A percentile compares a stretch with the other conserved stretches of the same genome.
These are phyloP conservation scores for Penicillium sp. DNA, from an alignment of 2,329 filamentous ascomycete species.

Conservation along the genomic window DNA sequence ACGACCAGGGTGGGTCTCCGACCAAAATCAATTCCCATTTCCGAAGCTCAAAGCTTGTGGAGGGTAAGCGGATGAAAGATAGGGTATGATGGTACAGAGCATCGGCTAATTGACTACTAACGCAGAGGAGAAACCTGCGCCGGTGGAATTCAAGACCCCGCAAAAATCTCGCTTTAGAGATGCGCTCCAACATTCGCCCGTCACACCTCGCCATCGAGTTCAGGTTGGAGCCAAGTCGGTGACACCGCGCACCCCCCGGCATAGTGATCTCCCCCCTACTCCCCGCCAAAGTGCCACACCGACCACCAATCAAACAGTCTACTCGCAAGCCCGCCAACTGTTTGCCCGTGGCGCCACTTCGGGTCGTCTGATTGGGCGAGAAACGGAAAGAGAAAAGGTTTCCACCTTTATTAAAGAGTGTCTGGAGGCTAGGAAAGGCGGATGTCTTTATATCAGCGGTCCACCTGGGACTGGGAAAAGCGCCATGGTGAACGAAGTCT, in stretches of 20 bases:
- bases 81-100: background rate
- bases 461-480: conserved; percentile 96
- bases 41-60: conserved; percentile 35
- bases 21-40: conserved; percentile 45
- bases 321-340: conserved; percentile 78
- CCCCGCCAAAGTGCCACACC: conserved; percentile 63
- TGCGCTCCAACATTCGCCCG: conserved; percentile 62
- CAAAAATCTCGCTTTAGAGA: conserved; percentile 62
- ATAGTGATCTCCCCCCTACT: conserved; percentile 19
- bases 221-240: conserved; percentile 68
- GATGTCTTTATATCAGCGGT: conserved; percentile 90
- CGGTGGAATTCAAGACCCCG: conserved; percentile 42
- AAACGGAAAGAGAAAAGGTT: conserved; percentile 62
- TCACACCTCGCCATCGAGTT: conserved; percentile 79
- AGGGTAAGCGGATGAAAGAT: conserved; percentile 25
- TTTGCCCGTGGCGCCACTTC: conserved; percentile 76
- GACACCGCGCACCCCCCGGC: conserved; percentile 65
- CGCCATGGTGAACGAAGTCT: conserved; percentile 79
- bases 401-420: conserved; percentile 62
- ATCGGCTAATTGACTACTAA: background rate
- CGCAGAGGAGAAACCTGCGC: conserved; percentile 21
- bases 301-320: conserved; percentile 63
- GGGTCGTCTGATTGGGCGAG: conserved; percentile 69
- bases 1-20: conserved; percentile 42
- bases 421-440: conserved; percentile 56